Evolutionary conservation across 2,329 filamentous ascomycete species (phyloP).

Genomic region (Talaromyces sp.): DNA sequence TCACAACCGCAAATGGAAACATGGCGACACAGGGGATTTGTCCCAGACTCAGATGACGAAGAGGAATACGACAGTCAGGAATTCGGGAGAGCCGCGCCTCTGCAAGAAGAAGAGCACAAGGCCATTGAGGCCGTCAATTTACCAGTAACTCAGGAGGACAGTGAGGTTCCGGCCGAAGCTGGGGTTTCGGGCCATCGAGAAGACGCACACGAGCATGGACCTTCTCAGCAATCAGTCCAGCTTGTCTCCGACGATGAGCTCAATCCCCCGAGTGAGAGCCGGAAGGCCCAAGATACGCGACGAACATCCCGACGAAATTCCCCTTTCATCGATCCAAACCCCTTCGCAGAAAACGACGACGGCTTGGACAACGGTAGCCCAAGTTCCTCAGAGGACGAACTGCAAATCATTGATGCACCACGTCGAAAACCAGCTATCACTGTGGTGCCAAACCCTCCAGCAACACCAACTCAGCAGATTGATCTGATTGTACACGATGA

Average conservation of each 20-base stretch:
- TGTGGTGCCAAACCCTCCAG: conserved; percentile 6
- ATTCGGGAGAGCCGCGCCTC: background rate
- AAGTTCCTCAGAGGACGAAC: conserved; percentile 32
- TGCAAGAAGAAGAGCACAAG: background rate
- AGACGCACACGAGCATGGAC: background rate
- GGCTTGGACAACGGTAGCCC: background rate
- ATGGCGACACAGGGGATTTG: conserved; percentile 48
- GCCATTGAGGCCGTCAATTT: background rate
- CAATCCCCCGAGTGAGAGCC: conserved; percentile 5
- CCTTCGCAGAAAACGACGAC: background rate
- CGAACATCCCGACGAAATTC: background rate
- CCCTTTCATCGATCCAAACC: background rate
- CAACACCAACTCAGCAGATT: conserved; percentile 8
- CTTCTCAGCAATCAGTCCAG: background rate
- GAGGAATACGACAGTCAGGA: background rate
- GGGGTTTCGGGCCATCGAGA: background rate
- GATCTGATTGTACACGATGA: conserved; percentile 7
- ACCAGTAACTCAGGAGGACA: background rate
- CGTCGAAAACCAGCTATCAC: conserved; percentile 11
- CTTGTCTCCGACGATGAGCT: conserved; percentile 2
- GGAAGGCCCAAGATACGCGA: background rate
- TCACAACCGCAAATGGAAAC: conserved; percentile 37
- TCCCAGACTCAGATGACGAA: conserved; percentile 46
- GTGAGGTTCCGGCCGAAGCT: background rate
- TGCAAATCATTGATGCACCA: conserved; percentile 24